Evolutionary conservation across 2,329 filamentous ascomycete species (phyloP), one percentile per base, ranked within the genome.

Genomic region (Claviceps paspali): DNA sequence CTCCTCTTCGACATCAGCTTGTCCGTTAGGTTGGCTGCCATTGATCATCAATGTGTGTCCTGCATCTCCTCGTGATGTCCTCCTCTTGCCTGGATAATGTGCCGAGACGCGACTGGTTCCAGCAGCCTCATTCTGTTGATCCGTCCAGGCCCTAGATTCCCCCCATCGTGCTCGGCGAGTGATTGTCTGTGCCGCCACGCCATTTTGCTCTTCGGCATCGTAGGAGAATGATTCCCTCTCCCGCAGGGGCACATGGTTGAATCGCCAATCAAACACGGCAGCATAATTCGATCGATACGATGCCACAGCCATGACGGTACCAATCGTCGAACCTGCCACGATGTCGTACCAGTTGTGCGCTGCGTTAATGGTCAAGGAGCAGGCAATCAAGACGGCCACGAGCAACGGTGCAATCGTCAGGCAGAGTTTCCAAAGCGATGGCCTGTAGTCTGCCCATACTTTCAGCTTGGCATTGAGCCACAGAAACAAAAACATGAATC

Each of bases 401-500:
- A 82, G 62, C 2, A 82, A 53, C 0, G 79, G 79, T 0, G 67
- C 52, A 43, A 73, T 70, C 3, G 71, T 60, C 8, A 66, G 62
- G 4, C 70, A 59, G 4, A 82, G 57, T 53, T 80, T 82, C 77
- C 76, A 82, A 54, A 79, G 68, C 1, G 70, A 64, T 0, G 78
- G 69, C 41, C 78, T 74, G 50, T 79, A 72, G 52, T 80, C 75
- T 15, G 68, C 63, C 59, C 71, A 81, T 35, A 81, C 68, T 58
- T 82, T 82, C 28, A 83, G 60, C 57, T 83, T 82, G 24, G 75
- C 78, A 48, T 82, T 82, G 19, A 82, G 61, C 59, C 80, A 83
- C 9, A 82, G 60, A 45, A 67, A 76, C 6, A 82, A 56, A 49
- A 73, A 82, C 6, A 75, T 63, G 43, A 73, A 74, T 2, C 72